Conservation (phyloP, 331 rosid genomes). For the Stylosanthes scabra region DNA sequence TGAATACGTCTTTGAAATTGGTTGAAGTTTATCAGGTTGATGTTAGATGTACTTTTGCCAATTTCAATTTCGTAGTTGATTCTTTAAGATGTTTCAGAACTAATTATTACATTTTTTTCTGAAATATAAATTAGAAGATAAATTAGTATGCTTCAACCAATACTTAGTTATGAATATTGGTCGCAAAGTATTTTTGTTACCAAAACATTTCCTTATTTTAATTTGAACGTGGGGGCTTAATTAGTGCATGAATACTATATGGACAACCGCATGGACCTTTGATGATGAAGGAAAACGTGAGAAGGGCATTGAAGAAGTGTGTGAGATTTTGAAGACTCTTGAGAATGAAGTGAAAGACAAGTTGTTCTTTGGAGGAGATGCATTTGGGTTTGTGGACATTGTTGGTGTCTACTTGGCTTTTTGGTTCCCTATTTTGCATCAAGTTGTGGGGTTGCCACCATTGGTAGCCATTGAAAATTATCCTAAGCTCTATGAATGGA, state of each 20-base stretch:
- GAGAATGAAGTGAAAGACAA: conserved; percentile 48
- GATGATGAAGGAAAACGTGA: conserved; percentile 35
- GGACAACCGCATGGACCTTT: conserved; percentile 31
- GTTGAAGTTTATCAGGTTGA: too few relatives aligned
- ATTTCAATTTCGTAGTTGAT: too few relatives aligned
- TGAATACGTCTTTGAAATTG: too few relatives aligned
- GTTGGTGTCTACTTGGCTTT: conserved; percentile 33
- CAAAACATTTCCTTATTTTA: not conserved
- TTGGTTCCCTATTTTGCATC: conserved; percentile 46
- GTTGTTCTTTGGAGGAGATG: conserved; percentile 56
- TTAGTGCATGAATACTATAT: conserved; percentile 6
- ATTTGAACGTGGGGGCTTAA: not conserved
- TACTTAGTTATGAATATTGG: too few relatives aligned
- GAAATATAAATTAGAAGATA: too few relatives aligned
- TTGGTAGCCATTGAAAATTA: conserved; percentile 37
- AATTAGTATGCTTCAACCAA: too few relatives aligned
- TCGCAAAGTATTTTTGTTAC: too few relatives aligned
- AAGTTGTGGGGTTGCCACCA: conserved; percentile 37
- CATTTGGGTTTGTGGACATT: conserved; percentile 52
- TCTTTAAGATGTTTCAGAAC: too few relatives aligned
- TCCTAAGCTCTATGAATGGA: conserved; percentile 47
- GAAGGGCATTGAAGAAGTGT: conserved; percentile 43
- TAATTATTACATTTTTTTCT: too few relatives aligned
- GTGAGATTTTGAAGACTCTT: conserved; percentile 32
- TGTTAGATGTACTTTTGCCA: too few relatives aligned